Evolutionary conservation across 257 asterid genomes (phyloP).

Genomic region (Craterostigma plantagineum): DNA sequence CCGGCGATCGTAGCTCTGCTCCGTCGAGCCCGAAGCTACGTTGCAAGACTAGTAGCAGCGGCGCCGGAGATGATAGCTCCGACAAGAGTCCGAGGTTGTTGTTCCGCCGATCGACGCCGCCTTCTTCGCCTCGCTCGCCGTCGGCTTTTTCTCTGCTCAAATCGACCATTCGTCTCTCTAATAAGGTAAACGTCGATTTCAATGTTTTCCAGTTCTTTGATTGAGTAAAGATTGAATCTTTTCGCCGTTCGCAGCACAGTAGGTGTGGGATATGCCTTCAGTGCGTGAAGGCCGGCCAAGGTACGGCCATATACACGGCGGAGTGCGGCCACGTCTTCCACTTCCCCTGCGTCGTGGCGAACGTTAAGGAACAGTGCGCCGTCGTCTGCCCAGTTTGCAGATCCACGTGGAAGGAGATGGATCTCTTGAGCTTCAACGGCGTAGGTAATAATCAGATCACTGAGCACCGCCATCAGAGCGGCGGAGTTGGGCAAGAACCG

Average conservation of each 20-base stretch:
- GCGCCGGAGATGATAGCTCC: background rate
- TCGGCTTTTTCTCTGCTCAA: constrained; percentile 45
- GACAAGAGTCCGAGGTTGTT: too few relatives aligned
- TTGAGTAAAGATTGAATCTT: background rate
- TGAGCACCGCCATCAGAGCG: too few relatives aligned
- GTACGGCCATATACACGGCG: constrained; percentile 65
- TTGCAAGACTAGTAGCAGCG: constrained; percentile 17
- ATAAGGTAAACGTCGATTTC: background rate
- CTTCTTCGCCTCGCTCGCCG: constrained; percentile 64
- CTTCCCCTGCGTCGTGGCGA: constrained; percentile 48
- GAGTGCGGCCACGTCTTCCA: constrained; percentile 71
- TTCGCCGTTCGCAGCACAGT: constrained; percentile 21
- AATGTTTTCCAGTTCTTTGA: too few relatives aligned
- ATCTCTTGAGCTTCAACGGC: constrained; percentile 9
- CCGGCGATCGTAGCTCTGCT: constrained; percentile 12
- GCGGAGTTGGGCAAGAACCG: background rate
- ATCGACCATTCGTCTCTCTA: constrained; percentile 30
- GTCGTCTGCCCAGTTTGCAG: constrained; percentile 49
- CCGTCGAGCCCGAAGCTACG: constrained; percentile 14
- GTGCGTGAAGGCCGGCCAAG: constrained; percentile 48
- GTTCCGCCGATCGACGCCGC: constrained; percentile 13
- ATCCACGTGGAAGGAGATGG: constrained; percentile 40
- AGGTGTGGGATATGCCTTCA: constrained; percentile 49
- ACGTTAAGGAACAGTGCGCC: constrained; percentile 24
- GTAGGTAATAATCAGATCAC: too few relatives aligned